A percentile compares a stretch with the other conserved stretches of the same genome.
Evolutionary conservation across 148 eudicot species (phyloP).

Genomic region (Diospyros kaki): DNA sequence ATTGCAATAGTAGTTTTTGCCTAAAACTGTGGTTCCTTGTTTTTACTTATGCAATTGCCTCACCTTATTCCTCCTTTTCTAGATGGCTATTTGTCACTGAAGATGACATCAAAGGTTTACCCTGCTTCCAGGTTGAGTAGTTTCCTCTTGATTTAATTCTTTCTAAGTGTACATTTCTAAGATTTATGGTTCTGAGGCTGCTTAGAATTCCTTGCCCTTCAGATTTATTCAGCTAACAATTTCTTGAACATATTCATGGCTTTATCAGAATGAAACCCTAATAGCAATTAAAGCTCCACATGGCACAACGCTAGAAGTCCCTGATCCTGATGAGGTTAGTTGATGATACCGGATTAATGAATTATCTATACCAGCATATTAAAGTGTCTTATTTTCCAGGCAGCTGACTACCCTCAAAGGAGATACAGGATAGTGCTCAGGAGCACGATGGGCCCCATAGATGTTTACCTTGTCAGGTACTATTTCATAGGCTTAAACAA

Average conservation of each 20-base stretch:
- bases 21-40: neutral
- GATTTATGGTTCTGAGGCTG: constrained; percentile 1
- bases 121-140: constrained; percentile 82
- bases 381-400: constrained; percentile 40
- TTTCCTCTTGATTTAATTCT: neutral
- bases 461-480: constrained; percentile 97
- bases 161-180: neutral
- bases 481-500: constrained; percentile 6
- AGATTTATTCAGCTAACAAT: neutral
- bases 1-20: neutral
- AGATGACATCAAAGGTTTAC: constrained; percentile 83
- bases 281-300: constrained; percentile 84
- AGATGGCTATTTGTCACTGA: constrained; percentile 98
- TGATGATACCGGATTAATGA: neutral
- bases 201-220: neutral
- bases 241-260: constrained; percentile 14
- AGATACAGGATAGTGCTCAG: constrained; percentile 90
- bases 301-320: constrained; percentile 78
- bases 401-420: constrained; percentile 86
- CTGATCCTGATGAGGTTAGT: constrained; percentile 85
- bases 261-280: constrained; percentile 71
- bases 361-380: neutral
- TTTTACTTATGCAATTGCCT: neutral
- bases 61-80: constrained; percentile 12
- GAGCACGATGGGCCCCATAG: constrained; percentile 98